Percentiles rank a stretch among this genome's conserved stretches.
Conservation (phyloP, 1,284 basidiomycete genomes). For the Sporisorium iseilematis-ciliati region DNA sequence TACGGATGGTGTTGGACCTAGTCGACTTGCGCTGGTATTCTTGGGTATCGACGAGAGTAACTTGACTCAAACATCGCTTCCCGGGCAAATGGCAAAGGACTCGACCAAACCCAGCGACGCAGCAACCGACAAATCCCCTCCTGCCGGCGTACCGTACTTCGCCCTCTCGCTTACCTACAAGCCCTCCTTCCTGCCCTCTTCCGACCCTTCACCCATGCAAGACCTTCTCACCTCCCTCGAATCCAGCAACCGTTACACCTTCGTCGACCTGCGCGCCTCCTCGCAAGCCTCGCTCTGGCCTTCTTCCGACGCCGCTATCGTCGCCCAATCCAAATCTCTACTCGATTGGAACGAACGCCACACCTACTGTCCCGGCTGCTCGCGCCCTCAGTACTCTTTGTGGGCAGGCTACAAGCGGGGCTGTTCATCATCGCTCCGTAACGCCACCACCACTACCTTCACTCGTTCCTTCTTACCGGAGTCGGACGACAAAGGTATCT, state of each 20-base stretch:
- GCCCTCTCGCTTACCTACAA: conserved; percentile 62
- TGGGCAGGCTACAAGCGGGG: conserved; percentile 97
- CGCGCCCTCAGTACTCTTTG: conserved; percentile 82
- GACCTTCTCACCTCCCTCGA: conserved; percentile 38
- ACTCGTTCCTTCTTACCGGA: conserved; percentile 17
- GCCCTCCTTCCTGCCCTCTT: conserved; percentile 15
- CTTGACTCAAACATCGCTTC: conserved; percentile 25
- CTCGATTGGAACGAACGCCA: conserved; percentile 68
- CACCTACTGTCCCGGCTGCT: conserved; percentile 90
- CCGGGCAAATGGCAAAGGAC: conserved; percentile 45
- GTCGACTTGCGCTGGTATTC: conserved; percentile 57
- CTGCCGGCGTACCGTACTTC: conserved; percentile 62
- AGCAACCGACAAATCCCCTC: conserved; percentile 22
- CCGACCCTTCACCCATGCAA: conserved; percentile 26
- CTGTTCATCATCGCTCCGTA: conserved; percentile 73
- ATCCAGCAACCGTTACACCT: conserved; percentile 46
- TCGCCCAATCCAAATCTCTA: conserved; percentile 60
- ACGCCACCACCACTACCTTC: conserved; percentile 39
- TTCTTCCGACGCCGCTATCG: conserved; percentile 53
- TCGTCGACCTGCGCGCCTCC: conserved; percentile 61
- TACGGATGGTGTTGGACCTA: conserved; percentile 56
- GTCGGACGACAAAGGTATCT: conserved; percentile 34
- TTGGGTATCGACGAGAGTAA: conserved; percentile 59
- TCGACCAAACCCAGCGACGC: conserved; percentile 5
- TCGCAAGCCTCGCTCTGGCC: conserved; percentile 50